Evolutionary conservation across 2,329 filamentous ascomycete genomes (phyloP), one percentile per base, ranked within the genome.

Genomic region (Aureobasidium sp.): DNA sequence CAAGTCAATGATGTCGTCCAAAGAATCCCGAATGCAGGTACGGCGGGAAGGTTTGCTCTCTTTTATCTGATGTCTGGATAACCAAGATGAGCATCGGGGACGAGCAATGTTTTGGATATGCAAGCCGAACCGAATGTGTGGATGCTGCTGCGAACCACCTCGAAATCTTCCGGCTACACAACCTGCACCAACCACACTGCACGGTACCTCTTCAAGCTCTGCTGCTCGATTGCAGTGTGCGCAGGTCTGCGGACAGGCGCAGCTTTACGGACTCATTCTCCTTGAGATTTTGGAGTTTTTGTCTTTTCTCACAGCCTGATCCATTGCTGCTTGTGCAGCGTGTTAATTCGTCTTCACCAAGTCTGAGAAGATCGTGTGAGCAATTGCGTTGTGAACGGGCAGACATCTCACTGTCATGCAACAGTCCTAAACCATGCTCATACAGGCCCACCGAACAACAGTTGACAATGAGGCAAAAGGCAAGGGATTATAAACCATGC

Each of bases 91-190:
- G 58, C 62, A 62, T 66, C 51, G 55, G 64, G 64, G 64, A 64
- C 58, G 62, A 57, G 34, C 61, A 64, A 63, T 67, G 67, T 68
- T 67, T 68, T 66, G 65, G 59, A 66, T 61, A 66, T 71, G 69
- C 70, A 69, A 70, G 70, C 68, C 68, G 63, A 58, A 60, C 68
- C 69, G 68, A 32, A 62, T 44, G 29, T 42, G 41, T 53, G 48
- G 50, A 51, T 39, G 39, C 44, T 36, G 62, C 62, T 63, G 62
- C 62, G 53, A 63, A 60, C 55, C 53, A 60, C 55, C 47, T 60
- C 23, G 55, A 60, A 60, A 60, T 60, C 46, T 32, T 60, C 44
- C 44, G 46, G 57, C 57, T 51, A 60, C 57, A 60, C 57, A 42
- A 60, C 36, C 56, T 50, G 57, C 57, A 60, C 57, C 46, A 46